Evolutionary conservation across 805 yeast species (phyloP), one percentile per base, ranked within the genome.

Genomic region (Candida glaebosa): DNA sequence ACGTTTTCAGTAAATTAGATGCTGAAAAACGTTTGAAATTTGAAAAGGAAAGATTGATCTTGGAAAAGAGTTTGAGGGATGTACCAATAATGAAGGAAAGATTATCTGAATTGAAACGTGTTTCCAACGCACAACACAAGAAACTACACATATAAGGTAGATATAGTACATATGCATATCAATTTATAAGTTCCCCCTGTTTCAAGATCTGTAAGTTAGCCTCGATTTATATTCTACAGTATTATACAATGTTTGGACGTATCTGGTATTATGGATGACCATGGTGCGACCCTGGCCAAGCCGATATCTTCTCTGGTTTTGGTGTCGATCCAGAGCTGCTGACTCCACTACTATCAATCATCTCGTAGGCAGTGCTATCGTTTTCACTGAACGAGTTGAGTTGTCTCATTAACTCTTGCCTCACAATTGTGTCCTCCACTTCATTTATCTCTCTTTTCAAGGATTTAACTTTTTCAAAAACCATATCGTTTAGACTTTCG

Each of bases 31-130:
- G 96, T 52, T 73, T 90, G 45, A 64, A 74, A 42, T 76, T 85
- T 53, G 96, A 88, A 53, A 84, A 86, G 53, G 95, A 87, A 60
- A 74, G 89, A 55, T 72, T 84, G 34, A 72, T 68, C 37, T 67
- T 89, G 46, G 95, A 87, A 52, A 75, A 79, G 60, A 66, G 73
- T 37, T 69, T 90, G 53, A 81, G 95, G 52, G 84, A 81, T 44
- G 81, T 82, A 16, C 84, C 88, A 3, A 69, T 69, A 16, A 65
- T 88, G 68, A 73, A 76, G 49, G 83, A 83, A 44, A 75, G 89
- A 49, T 70, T 89, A 44, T 69, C 71, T 18, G 84, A 80, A 52
- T 75, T 89, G 56, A 73, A 74, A 51, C 73, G 75, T 54, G 84
- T 71, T 18, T 66, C 73, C 5, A 62, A 62, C 32, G 68, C 72